Evolutionary conservation across 2,329 filamentous ascomycete species (phyloP).

Genomic region (Epichloe festucae): DNA sequence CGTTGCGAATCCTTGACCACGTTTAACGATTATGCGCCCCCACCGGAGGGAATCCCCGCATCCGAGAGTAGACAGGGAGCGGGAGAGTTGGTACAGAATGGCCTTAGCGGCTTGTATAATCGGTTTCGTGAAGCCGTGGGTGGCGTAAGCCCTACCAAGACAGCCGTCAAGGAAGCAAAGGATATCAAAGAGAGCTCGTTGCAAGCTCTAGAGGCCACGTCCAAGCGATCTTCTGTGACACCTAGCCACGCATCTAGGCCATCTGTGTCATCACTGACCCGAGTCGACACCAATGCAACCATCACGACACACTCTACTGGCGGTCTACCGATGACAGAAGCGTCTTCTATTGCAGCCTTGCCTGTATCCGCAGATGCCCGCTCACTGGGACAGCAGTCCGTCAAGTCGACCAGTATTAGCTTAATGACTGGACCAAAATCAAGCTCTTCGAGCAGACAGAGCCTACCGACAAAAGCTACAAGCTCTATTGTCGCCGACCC

Average conservation of each 20-base stretch:
- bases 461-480: constrained; percentile 29
- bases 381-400: constrained; percentile 27
- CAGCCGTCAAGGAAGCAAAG: constrained; percentile 19
- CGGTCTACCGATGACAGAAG: constrained; percentile 18
- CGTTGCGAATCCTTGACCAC: constrained; percentile 75
- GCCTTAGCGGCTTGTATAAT: constrained; percentile 79
- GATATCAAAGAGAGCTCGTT: constrained; percentile 23
- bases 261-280: constrained; percentile 27
- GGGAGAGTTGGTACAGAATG: constrained; percentile 67
- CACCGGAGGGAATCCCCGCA: constrained; percentile 43
- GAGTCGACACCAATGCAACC: constrained; percentile 25
- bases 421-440: constrained; percentile 33
- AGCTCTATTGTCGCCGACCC: constrained; percentile 28
- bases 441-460: constrained; percentile 24
- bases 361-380: constrained; percentile 26
- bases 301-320: constrained; percentile 19
- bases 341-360: constrained; percentile 23
- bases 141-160: constrained; percentile 37
- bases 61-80: constrained; percentile 57
- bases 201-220: constrained; percentile 18
- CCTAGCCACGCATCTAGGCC: constrained; percentile 28
- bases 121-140: constrained; percentile 74
- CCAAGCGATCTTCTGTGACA: constrained; percentile 29
- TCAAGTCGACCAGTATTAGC: constrained; percentile 37
- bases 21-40: constrained; percentile 82